Base-by-base conservation (phyloP, 208 protist genomes). In the Willaertia magna region DNA sequence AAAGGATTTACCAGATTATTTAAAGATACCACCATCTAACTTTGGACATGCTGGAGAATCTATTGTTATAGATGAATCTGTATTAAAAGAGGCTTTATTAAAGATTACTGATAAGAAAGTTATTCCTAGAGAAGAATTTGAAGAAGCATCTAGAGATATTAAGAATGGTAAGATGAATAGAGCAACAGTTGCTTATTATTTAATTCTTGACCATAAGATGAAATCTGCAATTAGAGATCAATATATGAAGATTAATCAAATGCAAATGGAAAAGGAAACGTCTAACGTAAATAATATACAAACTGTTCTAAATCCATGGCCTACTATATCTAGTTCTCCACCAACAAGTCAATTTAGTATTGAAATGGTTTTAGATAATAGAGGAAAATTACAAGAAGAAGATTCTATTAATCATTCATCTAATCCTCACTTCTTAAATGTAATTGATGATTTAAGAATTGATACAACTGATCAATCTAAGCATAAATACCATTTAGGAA, bases 1-100 rank as follows among this genome's bases (percentile, higher is more conserved):
- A 85, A 87, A 87, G 34, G 90, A 93, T 46, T 89, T 97, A 47
- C 94, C 94, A 18, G 87, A 91, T 79, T 92, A 93, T 81, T 91
- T 97, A 74, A 90, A 90, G 22, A 94, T 92, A 88, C 91, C 89
- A 86, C 91, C 93, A 88, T 91, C 39, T 40, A 84, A 74, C 42
- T 44, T 44, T 40, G 39, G 67, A 20, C 67, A 76, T 44, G 39
- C 67, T 44, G 44, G n/a, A 44, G 39, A 76, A 44, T 44, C 40
- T 44, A 76, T 76, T 20, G 30, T 44, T 26, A 79, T 79, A 47
- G 74, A 79, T 55, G 78, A 83, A 26, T 22, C 9, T n/a, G 78
- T 83, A 6, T 47, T 83, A 12, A 44, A 52, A 49, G 46, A 83
- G 42, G 43, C 78, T 39, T n/a, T 47, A 3, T 30, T 20, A 4